A percentile compares a stretch with the other conserved stretches of the same genome.
phyloP scores from a whole-genome alignment of 345 rosid species.

The Crucihimalaya himalaica region DNA sequence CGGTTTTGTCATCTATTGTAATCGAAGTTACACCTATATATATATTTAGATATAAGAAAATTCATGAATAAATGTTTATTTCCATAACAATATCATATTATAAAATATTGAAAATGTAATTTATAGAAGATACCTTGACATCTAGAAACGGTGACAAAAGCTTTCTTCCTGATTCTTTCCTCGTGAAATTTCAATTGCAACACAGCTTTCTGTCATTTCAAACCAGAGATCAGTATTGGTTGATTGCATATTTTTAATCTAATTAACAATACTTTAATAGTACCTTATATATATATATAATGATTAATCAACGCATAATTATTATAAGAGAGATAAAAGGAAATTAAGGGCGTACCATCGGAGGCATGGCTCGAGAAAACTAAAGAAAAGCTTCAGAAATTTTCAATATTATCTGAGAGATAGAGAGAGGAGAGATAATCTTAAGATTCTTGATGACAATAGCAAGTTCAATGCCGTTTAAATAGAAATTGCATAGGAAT shows the following conservation, averaged over 20 bases:
- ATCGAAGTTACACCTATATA: constrained; percentile 52
- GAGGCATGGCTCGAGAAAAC: constrained; percentile 19
- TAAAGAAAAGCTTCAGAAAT: constrained; percentile 3
- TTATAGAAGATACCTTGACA: constrained; percentile 45
- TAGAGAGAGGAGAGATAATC: neutral
- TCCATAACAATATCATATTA: neutral
- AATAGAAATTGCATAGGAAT: constrained; percentile 13
- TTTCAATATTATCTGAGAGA: neutral
- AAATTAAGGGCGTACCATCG: constrained; percentile 6
- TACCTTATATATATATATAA: neutral
- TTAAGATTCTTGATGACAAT: constrained; percentile 28
- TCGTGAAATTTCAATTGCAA: constrained; percentile 51
- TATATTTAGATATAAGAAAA: neutral
- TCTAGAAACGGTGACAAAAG: constrained; percentile 48
- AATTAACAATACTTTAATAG: no score
- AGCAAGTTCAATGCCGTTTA: neutral
- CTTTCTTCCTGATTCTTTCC: constrained; percentile 55
- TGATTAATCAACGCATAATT: neutral
- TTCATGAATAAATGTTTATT: neutral
- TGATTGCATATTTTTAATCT: no score
- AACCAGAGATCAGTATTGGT: neutral
- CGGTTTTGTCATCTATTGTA: constrained; percentile 59
- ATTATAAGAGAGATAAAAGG: neutral
- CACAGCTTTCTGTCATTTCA: constrained; percentile 54
- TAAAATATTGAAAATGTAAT: neutral